phyloP scores from a whole-genome alignment of 345 rosid genomes.

The Pistacia atlantica region DNA sequence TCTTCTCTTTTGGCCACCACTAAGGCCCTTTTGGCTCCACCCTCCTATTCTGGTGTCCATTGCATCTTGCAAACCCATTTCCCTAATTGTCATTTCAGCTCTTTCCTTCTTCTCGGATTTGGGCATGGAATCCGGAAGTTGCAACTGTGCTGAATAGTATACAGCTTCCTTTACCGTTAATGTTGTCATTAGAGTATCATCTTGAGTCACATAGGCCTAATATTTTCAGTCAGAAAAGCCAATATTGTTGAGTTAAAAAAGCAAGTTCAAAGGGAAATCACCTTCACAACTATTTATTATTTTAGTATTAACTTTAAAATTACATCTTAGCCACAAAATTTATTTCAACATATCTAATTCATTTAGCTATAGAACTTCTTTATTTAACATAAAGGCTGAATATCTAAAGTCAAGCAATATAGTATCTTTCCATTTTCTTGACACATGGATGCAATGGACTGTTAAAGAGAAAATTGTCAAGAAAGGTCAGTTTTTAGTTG shows the following conservation, averaged over 20 bases:
- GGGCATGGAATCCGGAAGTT: conserved; percentile 50
- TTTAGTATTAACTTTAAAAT: no score
- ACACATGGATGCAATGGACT: no score
- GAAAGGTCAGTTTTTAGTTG: no score
- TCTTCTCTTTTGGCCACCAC: conserved; percentile 58
- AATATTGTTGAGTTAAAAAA: no score
- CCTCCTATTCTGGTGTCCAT: conserved; percentile 57
- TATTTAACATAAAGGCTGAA: neutral
- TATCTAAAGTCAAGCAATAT: neutral
- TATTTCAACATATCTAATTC: no score
- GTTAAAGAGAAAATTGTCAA: no score
- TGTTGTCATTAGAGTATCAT: conserved; percentile 42
- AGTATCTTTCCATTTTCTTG: no score
- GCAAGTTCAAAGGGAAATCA: no score
- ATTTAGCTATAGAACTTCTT: no score
- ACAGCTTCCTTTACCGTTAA: conserved; percentile 48
- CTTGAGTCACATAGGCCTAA: conserved; percentile 61
- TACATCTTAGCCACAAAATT: no score
- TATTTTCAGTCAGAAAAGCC: no score
- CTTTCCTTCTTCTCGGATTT: conserved; percentile 41
- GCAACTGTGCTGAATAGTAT: conserved; percentile 57
- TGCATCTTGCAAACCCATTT: conserved; percentile 53
- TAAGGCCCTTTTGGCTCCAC: conserved; percentile 45
- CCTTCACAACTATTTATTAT: no score
- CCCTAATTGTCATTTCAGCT: conserved; percentile 47